Conservation (phyloP, 805 yeast genomes). For the Pichia exigua region DNA sequence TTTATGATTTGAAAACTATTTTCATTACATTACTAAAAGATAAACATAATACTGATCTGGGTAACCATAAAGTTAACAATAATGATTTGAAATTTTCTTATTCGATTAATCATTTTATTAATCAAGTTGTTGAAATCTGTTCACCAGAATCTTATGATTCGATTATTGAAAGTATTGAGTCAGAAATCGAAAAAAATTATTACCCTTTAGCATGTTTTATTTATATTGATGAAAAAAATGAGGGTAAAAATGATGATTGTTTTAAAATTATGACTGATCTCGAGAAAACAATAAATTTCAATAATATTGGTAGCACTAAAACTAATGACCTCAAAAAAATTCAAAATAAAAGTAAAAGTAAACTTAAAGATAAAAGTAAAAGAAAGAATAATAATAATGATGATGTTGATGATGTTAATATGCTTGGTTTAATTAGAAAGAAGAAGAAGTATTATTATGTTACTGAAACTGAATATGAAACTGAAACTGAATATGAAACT, state of each 20-base stretch:
- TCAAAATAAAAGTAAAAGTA: background rate
- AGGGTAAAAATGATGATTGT: background rate
- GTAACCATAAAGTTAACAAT: background rate
- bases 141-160: background rate
- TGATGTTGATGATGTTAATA: background rate
- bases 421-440: background rate
- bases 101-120: background rate
- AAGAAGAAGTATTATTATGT: background rate
- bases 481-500: background rate
- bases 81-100: background rate
- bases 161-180: background rate
- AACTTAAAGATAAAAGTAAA: background rate
- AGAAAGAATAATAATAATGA: background rate
- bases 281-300: background rate
- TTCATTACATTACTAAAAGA: background rate
- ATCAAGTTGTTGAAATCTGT: conserved; percentile 1
- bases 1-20: background rate
- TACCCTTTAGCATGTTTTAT: background rate
- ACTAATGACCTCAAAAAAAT: background rate
- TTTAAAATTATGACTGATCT: background rate
- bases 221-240: background rate
- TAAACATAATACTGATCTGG: background rate
- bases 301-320: background rate
- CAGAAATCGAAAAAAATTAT: background rate
- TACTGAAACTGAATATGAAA: background rate